Evolutionary conservation across 2,329 filamentous ascomycete species (phyloP), one percentile per base, ranked within the genome.

Genomic region (Epichloe glyceriae): DNA sequence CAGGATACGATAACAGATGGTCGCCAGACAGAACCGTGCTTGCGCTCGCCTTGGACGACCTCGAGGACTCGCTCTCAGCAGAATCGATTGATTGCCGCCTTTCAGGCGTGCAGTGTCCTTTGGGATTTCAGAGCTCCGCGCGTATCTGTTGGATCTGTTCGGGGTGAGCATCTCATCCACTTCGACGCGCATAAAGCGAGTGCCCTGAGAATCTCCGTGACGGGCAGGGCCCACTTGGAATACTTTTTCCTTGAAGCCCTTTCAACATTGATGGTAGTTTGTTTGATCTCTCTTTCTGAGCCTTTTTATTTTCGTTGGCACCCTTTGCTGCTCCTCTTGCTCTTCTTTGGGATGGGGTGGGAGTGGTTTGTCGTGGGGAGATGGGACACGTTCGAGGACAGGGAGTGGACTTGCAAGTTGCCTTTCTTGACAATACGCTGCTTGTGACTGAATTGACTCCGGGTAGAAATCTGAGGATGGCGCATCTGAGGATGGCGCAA

Each of bases 181-280:
- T 54, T 82, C 77, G 49, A 76, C 69, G 45, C 71, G 71, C 54
- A 70, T 70, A 59, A 82, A 80, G 44, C 76, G 67, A 42, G 74
- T 75, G 17, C 73, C 72, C 68, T 74, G 52, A 83, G 71, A 11
- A 80, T 66, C 33, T 78, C 78, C n/a, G 74, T 70, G 57, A 82
- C 69, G 54, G 76, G 70, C 33, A 82, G 61, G 14, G 72, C 73
- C 75, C 77, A 78, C 63, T 73, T 68, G 42, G 73, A 61, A 14
- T 56, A 50, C 37, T 57, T 58, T 10, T 55, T 57, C 26, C 51
- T 35, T 54, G 35, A 6, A 46, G 5, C 2, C 44, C 35, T 20
- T 38, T 43, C 17, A 42, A 8, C 39, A 49, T 30, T 40, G 47
- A 43, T 19, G 47, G n/a, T 14, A 33, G 26, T 14, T 17, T 49